Conservation (phyloP, 2,329 filamentous ascomycete species). For the Curvularia sp. region DNA sequence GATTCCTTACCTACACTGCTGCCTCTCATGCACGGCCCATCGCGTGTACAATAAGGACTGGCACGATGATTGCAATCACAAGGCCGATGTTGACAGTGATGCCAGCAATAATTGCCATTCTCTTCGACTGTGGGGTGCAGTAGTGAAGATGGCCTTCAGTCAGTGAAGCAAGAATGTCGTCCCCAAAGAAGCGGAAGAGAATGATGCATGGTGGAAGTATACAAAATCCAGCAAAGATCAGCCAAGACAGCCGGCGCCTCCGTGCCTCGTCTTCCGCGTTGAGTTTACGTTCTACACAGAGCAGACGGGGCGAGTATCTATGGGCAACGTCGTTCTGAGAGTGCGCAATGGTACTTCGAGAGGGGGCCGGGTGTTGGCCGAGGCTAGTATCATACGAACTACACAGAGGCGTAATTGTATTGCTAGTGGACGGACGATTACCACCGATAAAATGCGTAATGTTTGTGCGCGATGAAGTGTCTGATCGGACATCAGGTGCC, state of each 20-base stretch:
- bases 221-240: constrained; percentile 44
- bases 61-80: constrained; percentile 32
- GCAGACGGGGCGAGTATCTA: constrained; percentile 39
- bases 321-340: constrained; percentile 24
- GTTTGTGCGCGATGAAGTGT: constrained; percentile 28
- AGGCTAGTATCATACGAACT: constrained; percentile 24
- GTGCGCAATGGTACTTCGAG: constrained; percentile 26
- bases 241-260: constrained; percentile 42
- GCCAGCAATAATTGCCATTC: constrained; percentile 40
- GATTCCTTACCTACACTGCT: background rate
- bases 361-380: constrained; percentile 16
- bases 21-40: constrained; percentile 24
- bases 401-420: constrained; percentile 40
- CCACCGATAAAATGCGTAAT: constrained; percentile 34
- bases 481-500: constrained; percentile 32
- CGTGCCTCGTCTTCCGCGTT: constrained; percentile 36
- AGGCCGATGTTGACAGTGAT: constrained; percentile 38
- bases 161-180: constrained; percentile 38
- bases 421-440: constrained; percentile 41
- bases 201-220: constrained; percentile 47
- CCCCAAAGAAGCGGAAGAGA: constrained; percentile 46
- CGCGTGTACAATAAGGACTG: constrained; percentile 34
- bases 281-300: constrained; percentile 36
- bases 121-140: constrained; percentile 42
- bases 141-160: constrained; percentile 42